A percentile compares a stretch with the other conserved stretches of the same genome.
phyloP scores from a whole-genome alignment of 768 basidiomycete species.

The Glaciozyma antarctica region DNA sequence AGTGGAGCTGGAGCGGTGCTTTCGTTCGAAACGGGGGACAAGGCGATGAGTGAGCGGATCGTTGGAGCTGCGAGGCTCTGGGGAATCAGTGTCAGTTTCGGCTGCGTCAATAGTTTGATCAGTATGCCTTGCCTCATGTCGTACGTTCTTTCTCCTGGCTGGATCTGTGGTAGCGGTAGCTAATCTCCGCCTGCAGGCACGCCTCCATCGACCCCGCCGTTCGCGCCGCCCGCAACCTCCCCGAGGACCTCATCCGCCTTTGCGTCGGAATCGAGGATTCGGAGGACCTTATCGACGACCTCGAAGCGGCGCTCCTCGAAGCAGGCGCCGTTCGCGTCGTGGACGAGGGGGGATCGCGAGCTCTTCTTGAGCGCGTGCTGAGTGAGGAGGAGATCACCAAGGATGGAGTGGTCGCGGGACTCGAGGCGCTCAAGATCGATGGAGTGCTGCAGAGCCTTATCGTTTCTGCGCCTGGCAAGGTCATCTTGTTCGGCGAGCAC shows the following conservation, averaged over 20 bases:
- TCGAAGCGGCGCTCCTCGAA: constrained; percentile 81
- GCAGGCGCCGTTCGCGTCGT: constrained; percentile 65
- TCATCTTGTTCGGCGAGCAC: constrained; percentile 96
- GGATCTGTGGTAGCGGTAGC: background rate
- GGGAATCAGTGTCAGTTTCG: constrained; percentile 97
- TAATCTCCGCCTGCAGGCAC: constrained; percentile 52
- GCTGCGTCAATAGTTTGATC: constrained; percentile 94
- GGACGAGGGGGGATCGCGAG: constrained; percentile 32
- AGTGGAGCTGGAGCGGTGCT: constrained; percentile 86
- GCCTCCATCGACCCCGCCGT: constrained; percentile 92
- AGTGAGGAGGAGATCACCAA: background rate
- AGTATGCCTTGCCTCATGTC: constrained; percentile 99
- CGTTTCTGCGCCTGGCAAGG: constrained; percentile 92
- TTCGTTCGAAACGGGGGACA: constrained; percentile 88
- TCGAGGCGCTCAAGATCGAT: background rate
- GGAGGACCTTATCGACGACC: constrained; percentile 83
- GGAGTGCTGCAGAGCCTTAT: constrained; percentile 48
- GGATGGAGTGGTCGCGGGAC: constrained; percentile 8
- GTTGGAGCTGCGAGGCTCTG: constrained; percentile 87
- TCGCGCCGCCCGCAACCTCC: constrained; percentile 91
- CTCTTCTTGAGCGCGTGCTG: constrained; percentile 24
- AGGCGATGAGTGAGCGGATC: constrained; percentile 77
- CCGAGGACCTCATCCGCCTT: constrained; percentile 95
- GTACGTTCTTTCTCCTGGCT: constrained; percentile 49
- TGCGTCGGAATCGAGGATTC: constrained; percentile 98